phyloP scores from a whole-genome alignment of 768 basidiomycete species.

The Amanita pseudoporphyria region DNA sequence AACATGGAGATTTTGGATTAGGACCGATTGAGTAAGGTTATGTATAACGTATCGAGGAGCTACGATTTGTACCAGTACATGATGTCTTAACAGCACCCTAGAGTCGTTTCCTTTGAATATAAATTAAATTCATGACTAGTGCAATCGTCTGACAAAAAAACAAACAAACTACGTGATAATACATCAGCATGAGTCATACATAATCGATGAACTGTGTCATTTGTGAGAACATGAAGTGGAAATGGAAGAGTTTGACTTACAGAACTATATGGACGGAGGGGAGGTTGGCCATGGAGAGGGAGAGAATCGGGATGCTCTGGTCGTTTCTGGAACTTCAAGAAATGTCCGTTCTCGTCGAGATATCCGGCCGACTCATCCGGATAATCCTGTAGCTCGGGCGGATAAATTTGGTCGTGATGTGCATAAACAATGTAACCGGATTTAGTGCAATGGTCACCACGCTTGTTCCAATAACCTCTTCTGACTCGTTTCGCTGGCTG shows the following conservation, averaged over 20 bases:
- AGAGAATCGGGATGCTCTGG: slow-evolving; percentile 56
- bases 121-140: too few species aligned
- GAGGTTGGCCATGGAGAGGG: slow-evolving; percentile 44
- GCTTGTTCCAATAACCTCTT: slow-evolving; percentile 63
- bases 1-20: slow-evolving; percentile 58
- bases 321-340: slow-evolving; percentile 30
- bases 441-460: slow-evolving; percentile 59
- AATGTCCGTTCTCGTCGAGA: slow-evolving; percentile 39
- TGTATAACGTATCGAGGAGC: slow-evolving; percentile 11
- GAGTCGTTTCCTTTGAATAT: too few species aligned
- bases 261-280: slow-evolving; percentile 45
- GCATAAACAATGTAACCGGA: slow-evolving; percentile 57
- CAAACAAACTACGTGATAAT: not conserved
- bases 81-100: not conserved
- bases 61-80: too few species aligned
- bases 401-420: slow-evolving; percentile 45
- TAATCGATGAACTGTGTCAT: not conserved
- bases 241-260: slow-evolving; percentile 22
- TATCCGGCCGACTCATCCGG: slow-evolving; percentile 48
- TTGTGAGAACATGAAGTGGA: not conserved
- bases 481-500: slow-evolving; percentile 28
- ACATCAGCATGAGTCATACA: slow-evolving; percentile 4
- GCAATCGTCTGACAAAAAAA: too few species aligned
- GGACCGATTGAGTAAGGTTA: slow-evolving; percentile 11
- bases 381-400: slow-evolving; percentile 50